Conservation (phyloP, 73 alveolate genomes). For the Paramecium tetraurelia region DNA sequence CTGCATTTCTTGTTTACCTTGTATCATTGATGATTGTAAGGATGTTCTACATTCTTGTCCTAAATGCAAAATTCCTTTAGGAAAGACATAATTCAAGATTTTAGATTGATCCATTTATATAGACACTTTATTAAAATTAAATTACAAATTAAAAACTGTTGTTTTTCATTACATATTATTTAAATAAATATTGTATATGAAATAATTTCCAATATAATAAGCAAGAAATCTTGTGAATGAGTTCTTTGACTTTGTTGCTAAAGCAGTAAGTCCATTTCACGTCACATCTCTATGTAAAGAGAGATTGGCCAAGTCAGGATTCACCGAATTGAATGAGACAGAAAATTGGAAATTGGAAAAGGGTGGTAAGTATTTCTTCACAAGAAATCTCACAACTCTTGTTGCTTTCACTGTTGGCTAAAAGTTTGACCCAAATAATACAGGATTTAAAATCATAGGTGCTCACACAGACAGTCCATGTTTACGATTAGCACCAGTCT, state of each 20-base stretch:
- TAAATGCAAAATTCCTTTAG: neutral
- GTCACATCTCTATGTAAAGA: constrained; percentile 87
- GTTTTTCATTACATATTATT: neutral
- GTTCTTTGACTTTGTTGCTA: constrained; percentile 71
- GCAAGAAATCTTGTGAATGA: constrained; percentile 69
- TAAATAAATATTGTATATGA: neutral
- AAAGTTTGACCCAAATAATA: constrained; percentile 67
- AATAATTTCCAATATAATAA: constrained; percentile 39
- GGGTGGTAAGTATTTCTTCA: constrained; percentile 91
- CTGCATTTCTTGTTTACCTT: constrained; percentile 30
- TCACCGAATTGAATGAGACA: constrained; percentile 85
- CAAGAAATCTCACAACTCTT: constrained; percentile 89
- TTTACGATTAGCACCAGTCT: constrained; percentile 94
- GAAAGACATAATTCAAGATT: constrained; percentile 5
- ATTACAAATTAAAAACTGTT: neutral
- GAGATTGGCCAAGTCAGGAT: constrained; percentile 77
- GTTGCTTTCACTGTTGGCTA: constrained; percentile 94
- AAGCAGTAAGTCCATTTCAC: constrained; percentile 89
- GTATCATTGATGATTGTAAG: constrained; percentile 40
- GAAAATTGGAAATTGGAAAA: constrained; percentile 89
- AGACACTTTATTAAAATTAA: neutral
- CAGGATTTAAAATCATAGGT: constrained; percentile 90
- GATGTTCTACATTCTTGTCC: constrained; percentile 40
- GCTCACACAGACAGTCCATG: constrained; percentile 98
- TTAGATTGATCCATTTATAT: neutral